Evolutionary conservation across 148 eudicot species (phyloP).

Genomic region (Nepenthes gracilis): DNA sequence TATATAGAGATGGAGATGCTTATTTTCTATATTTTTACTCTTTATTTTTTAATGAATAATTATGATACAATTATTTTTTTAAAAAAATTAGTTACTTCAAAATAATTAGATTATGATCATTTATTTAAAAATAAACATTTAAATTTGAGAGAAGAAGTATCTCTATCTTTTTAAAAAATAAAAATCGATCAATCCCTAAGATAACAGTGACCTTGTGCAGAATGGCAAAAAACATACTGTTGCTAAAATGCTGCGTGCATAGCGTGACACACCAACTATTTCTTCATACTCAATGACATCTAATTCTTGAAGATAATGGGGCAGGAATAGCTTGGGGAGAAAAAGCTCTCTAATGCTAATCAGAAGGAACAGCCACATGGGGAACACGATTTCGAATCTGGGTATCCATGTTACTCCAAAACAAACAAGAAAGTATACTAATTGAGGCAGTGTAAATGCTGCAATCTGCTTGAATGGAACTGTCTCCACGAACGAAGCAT

Average conservation of each 20-base stretch:
- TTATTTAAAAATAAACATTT: no score
- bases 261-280: slow-evolving; percentile 33
- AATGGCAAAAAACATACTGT: slow-evolving; percentile 20
- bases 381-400: slow-evolving; percentile 50
- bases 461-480: slow-evolving; percentile 63
- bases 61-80: no score
- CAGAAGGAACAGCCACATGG: slow-evolving; percentile 52
- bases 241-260: slow-evolving; percentile 17
- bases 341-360: slow-evolving; percentile 39
- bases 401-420: slow-evolving; percentile 78
- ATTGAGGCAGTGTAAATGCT: slow-evolving; percentile 42
- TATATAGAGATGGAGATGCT: no score
- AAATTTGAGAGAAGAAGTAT: no score
- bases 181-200: no score
- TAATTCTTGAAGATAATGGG: slow-evolving; percentile 37
- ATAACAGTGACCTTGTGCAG: neutral
- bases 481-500: slow-evolving; percentile 56
- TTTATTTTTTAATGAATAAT: no score
- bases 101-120: no score
- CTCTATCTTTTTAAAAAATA: no score
- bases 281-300: slow-evolving; percentile 75
- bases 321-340: slow-evolving; percentile 42
- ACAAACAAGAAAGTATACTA: slow-evolving; percentile 45
- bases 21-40: no score
- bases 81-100: no score